Evolutionary conservation across 768 basidiomycete genomes (phyloP), one percentile per base, ranked within the genome.

Genomic region (Russula griseocarnosa): DNA sequence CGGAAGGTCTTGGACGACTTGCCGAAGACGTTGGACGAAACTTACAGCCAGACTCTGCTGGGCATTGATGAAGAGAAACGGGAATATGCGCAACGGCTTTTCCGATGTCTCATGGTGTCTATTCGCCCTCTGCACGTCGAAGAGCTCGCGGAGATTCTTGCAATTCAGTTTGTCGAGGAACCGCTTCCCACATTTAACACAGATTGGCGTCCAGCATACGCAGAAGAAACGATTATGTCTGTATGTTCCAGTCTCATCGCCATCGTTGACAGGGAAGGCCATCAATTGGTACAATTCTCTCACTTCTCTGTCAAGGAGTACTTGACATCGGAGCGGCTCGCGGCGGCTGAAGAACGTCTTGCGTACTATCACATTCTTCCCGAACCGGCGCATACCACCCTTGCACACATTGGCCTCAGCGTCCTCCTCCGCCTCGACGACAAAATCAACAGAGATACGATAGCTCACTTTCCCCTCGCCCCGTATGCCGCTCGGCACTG

Each of bases 231-330:
- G 1, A 11, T 34, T n/a, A n/a, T 34, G n/a, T 34, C 34, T 0
- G 34, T 3, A 10, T 34, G 34, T 34, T 10, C 34, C 1, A 34
- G 34, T 34, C 34, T 34, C 9, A 11, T 34, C 10, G 10, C 34
- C 1, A 3, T 34, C 10, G 34, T 34, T 3, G 3, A 34, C 3
- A 2, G 20, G 44, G 10, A 4, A 28, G 28, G 18, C 28, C 9
- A 10, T 1, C 50, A 20, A 28, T 7, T 51, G 0, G 28, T 65
- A 7, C 60, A 34, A 11, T 34, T 34, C 5, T 34, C 28, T 38
- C 60, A 1, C 54, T 56, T 62, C 32, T 62, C 64, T 1, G 60
- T 65, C n/a, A 62, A 65, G 6, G 60, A 65, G 22, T 65, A 28
- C 60, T 62, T 65, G 40, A 56, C 44, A 11, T 65, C 64, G 20